Percentiles rank a stretch among this genome's conserved stretches.
Evolutionary conservation across 441 rosid species (phyloP).

Genomic region (Viola pubescens): DNA sequence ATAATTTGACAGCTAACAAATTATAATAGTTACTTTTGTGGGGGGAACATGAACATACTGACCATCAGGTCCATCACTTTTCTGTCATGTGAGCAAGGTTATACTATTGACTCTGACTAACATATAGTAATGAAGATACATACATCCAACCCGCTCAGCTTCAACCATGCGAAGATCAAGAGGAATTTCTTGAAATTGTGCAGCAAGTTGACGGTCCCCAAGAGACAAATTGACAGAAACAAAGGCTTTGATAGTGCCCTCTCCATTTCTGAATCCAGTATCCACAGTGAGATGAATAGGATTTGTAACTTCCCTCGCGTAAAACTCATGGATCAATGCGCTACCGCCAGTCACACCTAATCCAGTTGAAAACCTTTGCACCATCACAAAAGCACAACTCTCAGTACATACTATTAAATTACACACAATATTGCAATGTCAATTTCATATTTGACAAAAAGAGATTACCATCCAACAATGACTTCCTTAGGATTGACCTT

Average conservation of each 20-base stretch:
- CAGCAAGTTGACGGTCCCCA: constrained; percentile 79
- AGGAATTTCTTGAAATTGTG: constrained; percentile 91
- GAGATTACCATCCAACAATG: constrained; percentile 82
- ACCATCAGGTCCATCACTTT: too few species aligned
- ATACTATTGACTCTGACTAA: background rate
- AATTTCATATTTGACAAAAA: background rate
- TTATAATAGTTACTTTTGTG: background rate
- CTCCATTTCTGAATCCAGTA: constrained; percentile 72
- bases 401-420: background rate
- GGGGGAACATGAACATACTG: background rate
- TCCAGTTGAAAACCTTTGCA: constrained; percentile 83
- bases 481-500: constrained; percentile 92
- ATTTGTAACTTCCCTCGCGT: constrained; percentile 75
- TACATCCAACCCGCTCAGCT: constrained; percentile 91
- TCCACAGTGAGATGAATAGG: constrained; percentile 83
- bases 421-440: too few species aligned
- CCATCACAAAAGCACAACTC: background rate
- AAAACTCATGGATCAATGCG: constrained; percentile 87
- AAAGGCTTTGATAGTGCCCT: constrained; percentile 67
- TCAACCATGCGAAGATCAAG: constrained; percentile 88
- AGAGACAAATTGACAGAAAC: constrained; percentile 65
- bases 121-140: constrained; percentile 18
- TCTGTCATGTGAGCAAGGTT: background rate
- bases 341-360: constrained; percentile 86
- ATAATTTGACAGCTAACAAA: background rate